Evolutionary conservation across 1,284 basidiomycete genomes (phyloP).

Genomic region (Prillingera fragicola): DNA sequence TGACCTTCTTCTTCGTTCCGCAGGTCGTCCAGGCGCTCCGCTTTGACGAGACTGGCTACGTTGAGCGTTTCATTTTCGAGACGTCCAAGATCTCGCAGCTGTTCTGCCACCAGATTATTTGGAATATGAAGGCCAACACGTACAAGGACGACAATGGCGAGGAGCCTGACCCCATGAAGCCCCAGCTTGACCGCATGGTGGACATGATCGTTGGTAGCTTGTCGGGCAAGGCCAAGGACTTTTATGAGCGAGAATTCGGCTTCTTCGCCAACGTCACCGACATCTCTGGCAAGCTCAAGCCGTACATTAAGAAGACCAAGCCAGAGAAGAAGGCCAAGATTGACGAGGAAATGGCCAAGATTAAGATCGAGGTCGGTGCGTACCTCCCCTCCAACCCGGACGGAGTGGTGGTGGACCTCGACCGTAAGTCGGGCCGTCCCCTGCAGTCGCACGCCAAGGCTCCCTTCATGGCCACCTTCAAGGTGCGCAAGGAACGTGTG

Average conservation of each 20-base stretch:
- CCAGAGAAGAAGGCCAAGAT: slow-evolving; percentile 97
- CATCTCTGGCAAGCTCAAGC: slow-evolving; percentile 96
- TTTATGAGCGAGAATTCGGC: slow-evolving; percentile 91
- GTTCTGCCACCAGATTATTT: slow-evolving; percentile 99
- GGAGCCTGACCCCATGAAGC: slow-evolving; percentile 81
- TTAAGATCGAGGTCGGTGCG: slow-evolving; percentile 84
- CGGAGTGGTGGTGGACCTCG: slow-evolving; percentile 90
- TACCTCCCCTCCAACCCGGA: slow-evolving; percentile 98
- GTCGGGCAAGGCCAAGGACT: slow-evolving; percentile 82
- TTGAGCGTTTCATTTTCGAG: slow-evolving; percentile 92
- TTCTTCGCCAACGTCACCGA: slow-evolving; percentile 97
- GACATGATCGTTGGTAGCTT: slow-evolving; percentile 74
- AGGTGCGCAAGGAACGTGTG: slow-evolving; percentile 76
- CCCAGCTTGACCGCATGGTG: slow-evolving; percentile 81
- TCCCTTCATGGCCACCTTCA: slow-evolving; percentile 99
- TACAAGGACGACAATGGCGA: slow-evolving; percentile 84
- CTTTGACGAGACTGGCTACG: slow-evolving; percentile 83
- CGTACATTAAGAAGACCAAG: slow-evolving; percentile 92
- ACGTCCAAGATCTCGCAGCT: slow-evolving; percentile 95
- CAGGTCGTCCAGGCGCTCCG: slow-evolving; percentile 96
- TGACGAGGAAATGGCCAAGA: slow-evolving; percentile 98
- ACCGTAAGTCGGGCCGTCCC: slow-evolving; percentile 92
- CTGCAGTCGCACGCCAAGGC: slow-evolving; percentile 99
- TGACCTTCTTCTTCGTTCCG: slow-evolving; percentile 99
- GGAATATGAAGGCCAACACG: slow-evolving; percentile 99